Evolutionary conservation across 306 rosid species (phyloP).

Genomic region (Mucuna pruriens): DNA sequence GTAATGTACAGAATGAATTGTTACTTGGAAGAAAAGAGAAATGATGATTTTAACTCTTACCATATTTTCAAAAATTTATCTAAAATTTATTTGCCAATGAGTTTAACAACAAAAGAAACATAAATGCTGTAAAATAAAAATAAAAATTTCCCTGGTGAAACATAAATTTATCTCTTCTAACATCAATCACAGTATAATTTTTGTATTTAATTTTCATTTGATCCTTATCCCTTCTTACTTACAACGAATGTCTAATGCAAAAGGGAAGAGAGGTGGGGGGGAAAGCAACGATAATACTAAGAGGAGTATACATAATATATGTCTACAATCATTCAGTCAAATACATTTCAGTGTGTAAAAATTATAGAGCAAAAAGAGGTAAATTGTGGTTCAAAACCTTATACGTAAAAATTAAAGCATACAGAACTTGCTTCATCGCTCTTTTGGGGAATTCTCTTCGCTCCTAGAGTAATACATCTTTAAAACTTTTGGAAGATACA

Average conservation of each 20-base stretch:
- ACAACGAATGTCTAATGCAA: neutral
- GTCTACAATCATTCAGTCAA: neutral
- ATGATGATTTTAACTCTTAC: too few relatives aligned
- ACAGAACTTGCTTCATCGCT: slow-evolving; percentile 22
- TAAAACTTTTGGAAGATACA: slow-evolving; percentile 87
- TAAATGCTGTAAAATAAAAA: too few relatives aligned
- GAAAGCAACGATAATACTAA: neutral
- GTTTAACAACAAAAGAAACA: too few relatives aligned
- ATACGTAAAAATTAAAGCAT: neutral
- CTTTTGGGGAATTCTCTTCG: slow-evolving; percentile 54
- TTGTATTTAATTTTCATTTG: neutral
- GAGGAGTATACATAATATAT: neutral
- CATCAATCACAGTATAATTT: too few relatives aligned
- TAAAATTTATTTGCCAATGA: too few relatives aligned
- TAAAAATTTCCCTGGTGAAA: too few relatives aligned
- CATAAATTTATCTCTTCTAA: too few relatives aligned
- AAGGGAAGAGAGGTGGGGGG: neutral
- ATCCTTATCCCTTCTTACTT: neutral
- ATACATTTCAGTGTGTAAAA: slow-evolving; percentile 7
- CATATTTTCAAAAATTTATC: too few relatives aligned
- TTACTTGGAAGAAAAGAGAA: too few relatives aligned
- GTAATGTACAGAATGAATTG: too few relatives aligned
- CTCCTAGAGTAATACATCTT: slow-evolving; percentile 57
- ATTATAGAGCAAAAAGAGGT: neutral
- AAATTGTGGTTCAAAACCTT: slow-evolving; percentile 40